Percentiles rank a stretch among this genome's conserved stretches.
phyloP scores from a whole-genome alignment of 164 flowering plant species.

The Magnolia kwangsiensis region DNA sequence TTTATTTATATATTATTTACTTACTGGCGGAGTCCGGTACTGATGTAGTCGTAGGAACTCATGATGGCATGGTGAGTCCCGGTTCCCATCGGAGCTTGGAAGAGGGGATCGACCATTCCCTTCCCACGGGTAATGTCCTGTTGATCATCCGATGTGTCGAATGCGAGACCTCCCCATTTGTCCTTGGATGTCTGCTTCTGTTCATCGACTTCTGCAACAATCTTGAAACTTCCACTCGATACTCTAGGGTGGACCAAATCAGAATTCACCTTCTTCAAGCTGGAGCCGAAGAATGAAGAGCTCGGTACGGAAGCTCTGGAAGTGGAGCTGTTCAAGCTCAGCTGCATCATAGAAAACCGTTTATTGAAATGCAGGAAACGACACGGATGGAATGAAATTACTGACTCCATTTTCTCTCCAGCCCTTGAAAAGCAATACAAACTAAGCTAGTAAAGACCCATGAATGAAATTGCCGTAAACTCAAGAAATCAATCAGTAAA shows the following conservation, averaged over 20 bases:
- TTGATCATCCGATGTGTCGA: conserved; percentile 53
- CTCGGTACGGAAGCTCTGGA: conserved; percentile 34
- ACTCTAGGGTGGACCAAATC: conserved; percentile 13
- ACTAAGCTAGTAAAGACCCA: not conserved
- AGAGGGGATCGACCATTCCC: conserved; percentile 55
- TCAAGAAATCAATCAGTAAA: not conserved
- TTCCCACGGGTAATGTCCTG: conserved; percentile 63
- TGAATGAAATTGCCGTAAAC: not conserved
- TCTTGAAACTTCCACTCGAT: conserved; percentile 23
- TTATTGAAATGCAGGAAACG: conserved; percentile 1
- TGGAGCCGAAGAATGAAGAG: conserved; percentile 48
- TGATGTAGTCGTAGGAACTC: conserved; percentile 55
- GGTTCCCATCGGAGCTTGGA: conserved; percentile 48
- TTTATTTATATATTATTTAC: conserved; percentile 6
- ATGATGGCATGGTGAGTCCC: conserved; percentile 54
- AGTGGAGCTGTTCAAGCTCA: conserved; percentile 33
- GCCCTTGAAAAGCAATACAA: not conserved
- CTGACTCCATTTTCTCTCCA: not conserved
- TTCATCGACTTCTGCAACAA: conserved; percentile 36
- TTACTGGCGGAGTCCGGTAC: conserved; percentile 48
- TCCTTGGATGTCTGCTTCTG: conserved; percentile 40
- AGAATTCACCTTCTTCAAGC: conserved; percentile 45
- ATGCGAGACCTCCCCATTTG: conserved; percentile 48
- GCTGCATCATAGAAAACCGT: conserved; percentile 32
- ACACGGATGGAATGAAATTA: not conserved